Evolutionary conservation across 306 rosid genomes (phyloP).

Genomic region (Lotus japonicus): DNA sequence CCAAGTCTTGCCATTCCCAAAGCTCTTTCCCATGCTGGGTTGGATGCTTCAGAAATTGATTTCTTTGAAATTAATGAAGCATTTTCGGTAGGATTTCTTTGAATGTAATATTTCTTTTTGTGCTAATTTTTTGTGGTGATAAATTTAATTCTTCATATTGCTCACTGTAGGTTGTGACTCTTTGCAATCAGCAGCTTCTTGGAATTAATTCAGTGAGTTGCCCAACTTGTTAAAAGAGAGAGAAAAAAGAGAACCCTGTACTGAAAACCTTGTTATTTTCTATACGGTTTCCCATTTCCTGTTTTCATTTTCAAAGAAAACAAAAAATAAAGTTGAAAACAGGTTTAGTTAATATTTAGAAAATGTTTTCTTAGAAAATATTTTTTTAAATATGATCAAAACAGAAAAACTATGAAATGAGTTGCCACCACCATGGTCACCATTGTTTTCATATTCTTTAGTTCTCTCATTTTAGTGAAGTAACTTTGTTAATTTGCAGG

Average conservation of each 20-base stretch:
- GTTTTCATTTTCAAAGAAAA: too few species aligned
- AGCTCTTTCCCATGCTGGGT: constrained; percentile 75
- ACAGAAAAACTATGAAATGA: too few species aligned
- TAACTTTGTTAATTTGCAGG: constrained; percentile 34
- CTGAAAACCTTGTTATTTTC: not conserved
- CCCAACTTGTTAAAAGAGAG: not conserved
- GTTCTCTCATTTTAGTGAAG: not conserved
- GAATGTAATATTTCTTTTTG: not conserved
- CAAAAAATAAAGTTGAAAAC: too few species aligned
- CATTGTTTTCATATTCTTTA: too few species aligned
- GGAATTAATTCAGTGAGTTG: constrained; percentile 68
- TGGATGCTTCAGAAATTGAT: constrained; percentile 69
- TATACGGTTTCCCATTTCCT: too few species aligned
- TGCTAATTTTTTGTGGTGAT: not conserved
- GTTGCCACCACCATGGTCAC: too few species aligned
- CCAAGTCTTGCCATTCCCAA: constrained; percentile 91
- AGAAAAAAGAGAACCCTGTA: not conserved
- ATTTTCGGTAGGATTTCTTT: constrained; percentile 58
- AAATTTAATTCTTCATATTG: constrained; percentile 9
- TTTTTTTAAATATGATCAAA: too few species aligned
- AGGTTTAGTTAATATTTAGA: too few species aligned
- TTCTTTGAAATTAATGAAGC: constrained; percentile 91
- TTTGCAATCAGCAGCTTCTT: constrained; percentile 81
- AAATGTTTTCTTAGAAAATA: too few species aligned
- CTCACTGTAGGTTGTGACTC: constrained; percentile 71